Evolutionary conservation across 1,284 basidiomycete genomes (phyloP), one percentile per base, ranked within the genome.

Genomic region (Ustilago trichophora): DNA sequence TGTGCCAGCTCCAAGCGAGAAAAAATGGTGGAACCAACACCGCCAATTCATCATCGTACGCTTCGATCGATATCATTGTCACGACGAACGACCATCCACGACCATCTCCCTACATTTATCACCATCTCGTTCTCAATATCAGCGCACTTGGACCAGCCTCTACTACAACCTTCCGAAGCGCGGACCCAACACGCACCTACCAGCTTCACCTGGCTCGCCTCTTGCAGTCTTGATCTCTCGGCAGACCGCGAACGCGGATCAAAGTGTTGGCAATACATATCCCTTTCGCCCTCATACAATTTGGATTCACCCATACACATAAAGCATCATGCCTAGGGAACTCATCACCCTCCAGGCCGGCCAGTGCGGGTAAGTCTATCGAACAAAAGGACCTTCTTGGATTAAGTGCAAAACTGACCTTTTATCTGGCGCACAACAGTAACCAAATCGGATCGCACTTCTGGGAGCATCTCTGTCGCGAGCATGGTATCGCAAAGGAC

Each of bases 401-500:
- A n/a, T n/a, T n/a, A n/a, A n/a, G n/a, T n/a, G n/a, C n/a, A n/a
- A n/a, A n/a, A n/a, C n/a, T n/a, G 38, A 40, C 46, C 22, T 38
- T 15, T n/a, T 44, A 27, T 22, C 10, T 32, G 13, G 6, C 18
- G 8, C 16, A 32, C 16, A 32, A 13, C 41, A 65, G 73, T 32
- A 80, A 80, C 52, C 76, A 78, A 41, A 77, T 81, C 37, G 79
- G 79, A 40, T 76, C 78, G n/a, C 75, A 80, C 41, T 81, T 81
- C 58, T 81, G 79, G 79, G 78, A 81, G 53, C 68, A 79, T 24
- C 73, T 81, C n/a, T 81, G 79, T 27, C 56, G 66, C 21, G 79
- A 81, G 37, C 79, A 81, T 53, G 79, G 79, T 10, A 81, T 81
- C 34, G 62, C 73, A 8, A 62, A 72, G 47, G 78, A 81, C 42